Evolutionary conservation across 805 yeast species (phyloP), one percentile per base, ranked within the genome.

Genomic region (Wilhelminamyces savonicus): DNA sequence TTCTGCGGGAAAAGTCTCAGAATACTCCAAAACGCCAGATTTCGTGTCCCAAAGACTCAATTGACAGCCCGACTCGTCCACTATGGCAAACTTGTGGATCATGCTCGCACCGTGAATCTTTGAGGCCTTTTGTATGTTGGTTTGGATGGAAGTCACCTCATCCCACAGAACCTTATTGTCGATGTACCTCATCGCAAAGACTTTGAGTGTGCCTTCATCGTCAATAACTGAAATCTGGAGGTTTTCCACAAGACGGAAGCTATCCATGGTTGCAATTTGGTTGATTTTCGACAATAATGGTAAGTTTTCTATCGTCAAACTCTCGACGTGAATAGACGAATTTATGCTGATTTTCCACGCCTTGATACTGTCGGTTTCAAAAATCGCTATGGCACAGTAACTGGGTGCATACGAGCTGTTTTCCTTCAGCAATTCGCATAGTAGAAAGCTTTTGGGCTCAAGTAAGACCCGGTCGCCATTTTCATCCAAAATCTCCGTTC

Each of bases 1-100:
- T 3, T 41, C 48, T 4, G 38, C 40, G 2, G 54, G 49, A 36
- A 63, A 71, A 2, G 38, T 32, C 40, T 74, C 76, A 25, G 62
- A 64, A 42, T 73, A 82, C 48, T 83, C 95, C 30, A 84, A 54
- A 1, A 82, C 75, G 4, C 78, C 74, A 18, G 78, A 64, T 26
- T 67, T 68, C 21, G 79, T 61, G 52, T 87, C 94, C 94, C 95
- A 90, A n/a, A 88, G 74, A 1, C 79, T 62, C 24, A 90, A 52
- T 23, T 59, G 57, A 23, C 56, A 56, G 4, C 74, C 72, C 1
- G 60, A 34, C 12, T 63, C 63, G 50, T 74, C 79, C n/a, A 82
- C 78, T 20, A 86, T 66, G 2, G 94, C 95, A 25, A 86, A 56
- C 41, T 83, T 85, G 29, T 76, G 74, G 7, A 80, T 72, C 2